Evolutionary conservation across 208 protist species (phyloP).

Genomic region (Leptomonas pyrrhocoris): DNA sequence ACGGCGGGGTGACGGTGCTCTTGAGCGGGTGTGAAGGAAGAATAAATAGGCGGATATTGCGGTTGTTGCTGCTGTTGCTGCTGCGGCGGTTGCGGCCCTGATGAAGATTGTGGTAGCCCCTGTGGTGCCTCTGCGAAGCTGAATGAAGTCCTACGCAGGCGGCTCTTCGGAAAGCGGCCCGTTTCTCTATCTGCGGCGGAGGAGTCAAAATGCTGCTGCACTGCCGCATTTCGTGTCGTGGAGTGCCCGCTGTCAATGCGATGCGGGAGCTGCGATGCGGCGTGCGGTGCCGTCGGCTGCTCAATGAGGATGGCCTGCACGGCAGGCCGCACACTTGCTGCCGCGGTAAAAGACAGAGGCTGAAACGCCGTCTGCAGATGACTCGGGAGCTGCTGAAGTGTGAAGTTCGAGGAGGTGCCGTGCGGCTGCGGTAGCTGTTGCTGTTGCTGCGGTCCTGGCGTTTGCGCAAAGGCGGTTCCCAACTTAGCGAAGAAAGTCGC

Average conservation of each 20-base stretch:
- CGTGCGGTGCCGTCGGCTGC: background rate
- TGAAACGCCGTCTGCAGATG: background rate
- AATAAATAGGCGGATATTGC: background rate
- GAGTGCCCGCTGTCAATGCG: background rate
- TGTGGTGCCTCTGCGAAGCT: background rate
- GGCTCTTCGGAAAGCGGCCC: background rate
- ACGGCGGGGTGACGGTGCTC: background rate
- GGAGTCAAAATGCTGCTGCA: background rate
- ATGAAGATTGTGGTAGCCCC: background rate
- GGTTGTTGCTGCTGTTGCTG: conserved; percentile 20
- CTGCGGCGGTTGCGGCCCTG: background rate
- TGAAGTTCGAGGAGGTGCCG: background rate
- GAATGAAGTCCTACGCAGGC: background rate
- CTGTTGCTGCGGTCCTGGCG: background rate
- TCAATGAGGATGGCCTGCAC: conserved; percentile 13
- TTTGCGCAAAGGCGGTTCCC: background rate
- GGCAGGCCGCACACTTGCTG: background rate
- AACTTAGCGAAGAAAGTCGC: background rate
- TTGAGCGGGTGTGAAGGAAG: background rate
- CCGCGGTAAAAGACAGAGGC: background rate
- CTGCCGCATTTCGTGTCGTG: background rate
- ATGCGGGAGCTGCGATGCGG: background rate
- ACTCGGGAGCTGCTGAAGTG: background rate
- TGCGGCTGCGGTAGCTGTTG: background rate
- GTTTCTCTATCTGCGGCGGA: background rate